phyloP scores from a whole-genome alignment of 768 basidiomycete genomes.

The Neoboletus subvelutipes region DNA sequence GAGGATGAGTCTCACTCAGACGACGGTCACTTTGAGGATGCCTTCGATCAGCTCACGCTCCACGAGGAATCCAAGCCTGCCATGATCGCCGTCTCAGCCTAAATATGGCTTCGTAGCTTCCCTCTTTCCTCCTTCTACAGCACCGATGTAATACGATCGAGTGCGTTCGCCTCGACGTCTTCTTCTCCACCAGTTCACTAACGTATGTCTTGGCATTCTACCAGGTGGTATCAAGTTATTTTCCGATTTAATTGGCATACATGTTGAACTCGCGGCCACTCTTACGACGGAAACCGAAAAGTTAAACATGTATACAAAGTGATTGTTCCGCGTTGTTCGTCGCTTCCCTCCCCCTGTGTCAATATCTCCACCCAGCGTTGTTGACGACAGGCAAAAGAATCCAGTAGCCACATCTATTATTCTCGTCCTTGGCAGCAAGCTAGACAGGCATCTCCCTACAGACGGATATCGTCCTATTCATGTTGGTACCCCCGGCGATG shows the following conservation, averaged over 20 bases:
- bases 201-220: neutral
- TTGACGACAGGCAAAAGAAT: neutral
- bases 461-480: neutral
- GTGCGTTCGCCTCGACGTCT: neutral
- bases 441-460: neutral
- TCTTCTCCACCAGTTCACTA: neutral
- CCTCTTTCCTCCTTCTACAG: neutral
- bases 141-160: neutral
- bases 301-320: neutral
- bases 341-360: neutral
- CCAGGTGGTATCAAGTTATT: neutral
- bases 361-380: neutral
- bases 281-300: neutral
- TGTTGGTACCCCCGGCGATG: neutral
- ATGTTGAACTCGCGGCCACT: neutral
- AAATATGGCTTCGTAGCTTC: neutral
- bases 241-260: neutral
- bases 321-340: neutral
- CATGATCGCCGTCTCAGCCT: constrained; percentile 21
- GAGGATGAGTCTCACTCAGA: constrained; percentile 38
- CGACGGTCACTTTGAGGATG: constrained; percentile 58
- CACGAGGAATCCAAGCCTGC: constrained; percentile 11
- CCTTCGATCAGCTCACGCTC: constrained; percentile 57
- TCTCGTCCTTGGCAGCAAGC: neutral
- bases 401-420: too few relatives aligned